These are phyloP conservation scores for Vitis rotundifolia DNA, from an alignment of 164 flowering plant genomes.

Conservation along the genomic window DNA sequence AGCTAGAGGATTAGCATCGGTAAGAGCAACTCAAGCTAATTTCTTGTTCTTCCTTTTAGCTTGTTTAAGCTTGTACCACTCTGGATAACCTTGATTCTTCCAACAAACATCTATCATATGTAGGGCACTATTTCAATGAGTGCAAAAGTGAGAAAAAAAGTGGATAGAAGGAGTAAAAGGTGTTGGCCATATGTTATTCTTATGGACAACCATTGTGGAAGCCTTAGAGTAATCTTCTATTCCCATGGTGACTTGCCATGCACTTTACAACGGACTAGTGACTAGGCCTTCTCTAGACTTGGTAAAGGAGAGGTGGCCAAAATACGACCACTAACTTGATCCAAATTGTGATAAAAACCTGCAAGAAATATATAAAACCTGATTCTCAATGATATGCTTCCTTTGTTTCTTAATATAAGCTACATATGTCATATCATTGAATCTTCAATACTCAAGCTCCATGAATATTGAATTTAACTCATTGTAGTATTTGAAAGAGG, in stretches of 20 bases:
- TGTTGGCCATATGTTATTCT: too few species aligned
- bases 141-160: too few species aligned
- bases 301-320: background rate
- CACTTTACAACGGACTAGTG: background rate
- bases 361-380: background rate
- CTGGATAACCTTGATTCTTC: background rate
- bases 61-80: too few species aligned
- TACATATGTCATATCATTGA: background rate
- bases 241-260: too few species aligned
- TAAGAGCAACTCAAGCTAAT: background rate
- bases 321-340: background rate
- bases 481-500: background rate
- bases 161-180: too few species aligned
- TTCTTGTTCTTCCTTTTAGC: background rate
- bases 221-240: too few species aligned
- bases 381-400: background rate
- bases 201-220: too few species aligned
- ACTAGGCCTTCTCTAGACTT: background rate
- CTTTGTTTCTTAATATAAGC: background rate
- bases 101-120: slow-evolving; percentile 1
- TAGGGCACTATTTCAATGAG: background rate
- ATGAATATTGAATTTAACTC: background rate
- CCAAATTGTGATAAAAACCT: background rate
- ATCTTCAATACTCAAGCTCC: background rate
- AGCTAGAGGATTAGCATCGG: background rate